Evolutionary conservation across 805 yeast genomes (phyloP).

Genomic region (Monosporozyma aerobia): DNA sequence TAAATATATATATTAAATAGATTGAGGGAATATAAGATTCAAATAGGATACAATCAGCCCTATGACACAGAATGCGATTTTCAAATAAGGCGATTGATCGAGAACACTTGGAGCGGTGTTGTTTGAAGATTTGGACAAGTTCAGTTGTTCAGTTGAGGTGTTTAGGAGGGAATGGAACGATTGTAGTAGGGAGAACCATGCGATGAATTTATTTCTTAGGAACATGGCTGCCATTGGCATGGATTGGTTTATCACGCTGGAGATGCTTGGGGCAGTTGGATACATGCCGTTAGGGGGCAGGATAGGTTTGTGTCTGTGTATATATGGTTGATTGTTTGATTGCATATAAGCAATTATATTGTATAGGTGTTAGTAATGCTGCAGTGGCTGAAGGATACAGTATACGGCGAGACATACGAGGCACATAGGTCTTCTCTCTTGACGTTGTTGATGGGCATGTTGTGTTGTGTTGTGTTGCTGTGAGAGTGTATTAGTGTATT

Average conservation of each 20-base stretch:
- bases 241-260: conserved; percentile 37
- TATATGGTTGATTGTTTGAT: too few species aligned
- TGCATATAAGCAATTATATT: too few species aligned
- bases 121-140: conserved; percentile 24
- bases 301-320: conserved; percentile 34
- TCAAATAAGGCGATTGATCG: conserved; percentile 37
- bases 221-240: conserved; percentile 66
- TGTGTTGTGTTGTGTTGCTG: too few species aligned
- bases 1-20: not conserved
- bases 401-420: conserved; percentile 23
- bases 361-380: too few species aligned
- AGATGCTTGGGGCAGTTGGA: conserved; percentile 35
- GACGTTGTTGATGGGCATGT: conserved; percentile 17
- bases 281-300: conserved; percentile 41
- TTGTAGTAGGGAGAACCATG: conserved; percentile 46
- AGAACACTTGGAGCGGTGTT: conserved; percentile 10
- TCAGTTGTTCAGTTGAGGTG: conserved; percentile 26
- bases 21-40: conserved; percentile 39
- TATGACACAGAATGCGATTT: conserved; percentile 37
- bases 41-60: conserved; percentile 46
- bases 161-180: conserved; percentile 33
- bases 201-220: conserved; percentile 36
- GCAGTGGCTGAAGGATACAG: too few species aligned
- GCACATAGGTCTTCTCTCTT: conserved; percentile 32
- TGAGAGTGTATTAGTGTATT: too few species aligned